These are phyloP conservation scores for Penicillium longicatenatum DNA, from an alignment of 495 filamentous ascomycete species.

Conservation along the genomic window DNA sequence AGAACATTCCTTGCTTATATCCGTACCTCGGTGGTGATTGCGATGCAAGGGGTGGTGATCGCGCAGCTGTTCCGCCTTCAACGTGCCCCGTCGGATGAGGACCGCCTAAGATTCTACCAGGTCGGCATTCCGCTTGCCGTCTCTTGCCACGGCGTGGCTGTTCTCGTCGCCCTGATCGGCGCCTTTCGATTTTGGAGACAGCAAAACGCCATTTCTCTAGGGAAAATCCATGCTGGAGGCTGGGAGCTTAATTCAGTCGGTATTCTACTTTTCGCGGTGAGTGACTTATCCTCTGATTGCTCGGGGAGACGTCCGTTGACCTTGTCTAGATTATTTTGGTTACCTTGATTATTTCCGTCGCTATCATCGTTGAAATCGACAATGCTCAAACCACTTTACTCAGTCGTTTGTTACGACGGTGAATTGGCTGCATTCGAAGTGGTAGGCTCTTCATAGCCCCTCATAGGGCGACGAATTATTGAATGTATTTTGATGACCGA, in stretches of 20 bases:
- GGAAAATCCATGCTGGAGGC: constrained; percentile 65
- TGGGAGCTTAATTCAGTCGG: constrained; percentile 66
- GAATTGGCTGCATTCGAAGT: no score
- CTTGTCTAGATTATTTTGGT: constrained; percentile 25
- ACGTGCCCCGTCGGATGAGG: constrained; percentile 34
- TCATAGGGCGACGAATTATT: neutral
- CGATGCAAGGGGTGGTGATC: constrained; percentile 65
- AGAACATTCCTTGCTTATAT: constrained; percentile 79
- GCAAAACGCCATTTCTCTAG: constrained; percentile 66
- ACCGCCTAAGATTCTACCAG: constrained; percentile 57
- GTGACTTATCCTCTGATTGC: constrained; percentile 21
- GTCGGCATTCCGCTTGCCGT: constrained; percentile 67
- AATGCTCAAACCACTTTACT: constrained; percentile 3
- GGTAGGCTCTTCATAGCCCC: neutral
- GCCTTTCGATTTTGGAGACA: constrained; percentile 68
- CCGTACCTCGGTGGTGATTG: constrained; percentile 68
- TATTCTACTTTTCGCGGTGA: constrained; percentile 50
- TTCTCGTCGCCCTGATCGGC: constrained; percentile 59
- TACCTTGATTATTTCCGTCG: constrained; percentile 34
- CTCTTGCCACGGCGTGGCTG: constrained; percentile 57
- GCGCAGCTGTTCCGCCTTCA: constrained; percentile 74
- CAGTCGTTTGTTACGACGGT: constrained; percentile 4
- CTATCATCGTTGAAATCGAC: constrained; percentile 33
- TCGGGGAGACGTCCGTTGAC: neutral
- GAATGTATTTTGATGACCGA: neutral